A percentile compares a stretch with the other conserved stretches of the same genome.
Evolutionary conservation across 2,329 filamentous ascomycete species (phyloP).

Genomic region (Fusarium penzigii): DNA sequence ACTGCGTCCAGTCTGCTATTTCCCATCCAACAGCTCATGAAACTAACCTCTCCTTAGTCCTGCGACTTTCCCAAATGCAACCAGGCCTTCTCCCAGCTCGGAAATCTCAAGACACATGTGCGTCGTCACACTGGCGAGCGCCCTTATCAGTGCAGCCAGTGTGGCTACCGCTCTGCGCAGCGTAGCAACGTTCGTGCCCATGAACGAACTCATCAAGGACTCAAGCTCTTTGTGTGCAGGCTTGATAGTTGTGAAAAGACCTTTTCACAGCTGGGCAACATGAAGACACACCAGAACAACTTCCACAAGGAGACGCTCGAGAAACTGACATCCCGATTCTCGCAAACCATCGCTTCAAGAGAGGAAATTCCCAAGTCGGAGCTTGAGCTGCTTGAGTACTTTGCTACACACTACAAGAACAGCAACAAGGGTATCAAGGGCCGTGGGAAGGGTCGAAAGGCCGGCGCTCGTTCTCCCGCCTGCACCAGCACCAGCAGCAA

Average conservation of each 20-base stretch:
- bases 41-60: slow-evolving; percentile 42
- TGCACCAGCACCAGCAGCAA: slow-evolving; percentile 6
- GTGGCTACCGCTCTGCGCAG: slow-evolving; percentile 81
- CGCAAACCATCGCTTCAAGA: slow-evolving; percentile 57
- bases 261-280: slow-evolving; percentile 87
- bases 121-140: slow-evolving; percentile 85
- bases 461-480: slow-evolving; percentile 21
- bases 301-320: slow-evolving; percentile 79
- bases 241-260: slow-evolving; percentile 83
- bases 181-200: slow-evolving; percentile 84
- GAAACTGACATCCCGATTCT: slow-evolving; percentile 70
- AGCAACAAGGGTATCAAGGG: slow-evolving; percentile 99
- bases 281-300: slow-evolving; percentile 96
- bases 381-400: slow-evolving; percentile 80
- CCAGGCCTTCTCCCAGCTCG: slow-evolving; percentile 82
- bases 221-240: slow-evolving; percentile 78
- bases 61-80: slow-evolving; percentile 75
- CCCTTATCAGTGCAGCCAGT: slow-evolving; percentile 77
- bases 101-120: slow-evolving; percentile 91
- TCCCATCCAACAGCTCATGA: not conserved
- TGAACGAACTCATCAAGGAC: slow-evolving; percentile 74
- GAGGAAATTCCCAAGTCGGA: slow-evolving; percentile 63
- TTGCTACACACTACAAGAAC: slow-evolving; percentile 89
- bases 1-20: slow-evolving; percentile 12
- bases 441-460: slow-evolving; percentile 75